Evolutionary conservation across 1,139 yeast genomes (phyloP), one percentile per base, ranked within the genome.

Genomic region (Pichia sp.): DNA sequence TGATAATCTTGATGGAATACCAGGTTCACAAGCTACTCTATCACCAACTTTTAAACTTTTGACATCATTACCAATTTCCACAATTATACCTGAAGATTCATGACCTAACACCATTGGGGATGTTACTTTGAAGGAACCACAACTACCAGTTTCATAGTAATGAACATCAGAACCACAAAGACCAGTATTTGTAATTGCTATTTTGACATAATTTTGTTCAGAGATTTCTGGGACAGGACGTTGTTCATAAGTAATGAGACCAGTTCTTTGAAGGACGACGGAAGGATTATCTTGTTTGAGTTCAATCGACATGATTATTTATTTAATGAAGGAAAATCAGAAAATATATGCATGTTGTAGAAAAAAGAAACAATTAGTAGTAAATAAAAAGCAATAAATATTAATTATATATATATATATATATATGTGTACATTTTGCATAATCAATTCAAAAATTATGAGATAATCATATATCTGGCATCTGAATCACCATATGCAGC

Each of bases 161-260:
- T 87, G 95, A 51, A 86, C 83, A 63, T 86, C 95, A 4, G 89
- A 80, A 4, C 96, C 96, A 64, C 96, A 87, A 51, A 87, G 81
- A 41, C 96, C 96, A 0, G 96, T 87, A 55, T 74, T 70, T 60
- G 80, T 80, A 54, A 87, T 83, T 45, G 80, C 81, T 27, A 87
- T 78, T 55, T 83, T 75, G 38, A 87, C 96, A 51, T 78, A 84
- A 55, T 77, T 77, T 38, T 83, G 81, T 51, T 79, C 80, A 9
- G 61, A 59, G 51, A 84, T 67, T 54, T 67, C 66, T 11, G 95
- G 95, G 31, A 78, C 67, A 9, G 84, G 82, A 52, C 80, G 74
- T 43, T 78, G 73, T 64, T 83, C 90, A 53, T 78, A 76, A 30
- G 70, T 66, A 54, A 86, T 83, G 50, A 78, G 78, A 57, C 80